A percentile compares a stretch with the other conserved stretches of the same genome.
phyloP scores from a whole-genome alignment of 2,329 filamentous ascomycete species.

The Arthrobotrys entomopaga region DNA sequence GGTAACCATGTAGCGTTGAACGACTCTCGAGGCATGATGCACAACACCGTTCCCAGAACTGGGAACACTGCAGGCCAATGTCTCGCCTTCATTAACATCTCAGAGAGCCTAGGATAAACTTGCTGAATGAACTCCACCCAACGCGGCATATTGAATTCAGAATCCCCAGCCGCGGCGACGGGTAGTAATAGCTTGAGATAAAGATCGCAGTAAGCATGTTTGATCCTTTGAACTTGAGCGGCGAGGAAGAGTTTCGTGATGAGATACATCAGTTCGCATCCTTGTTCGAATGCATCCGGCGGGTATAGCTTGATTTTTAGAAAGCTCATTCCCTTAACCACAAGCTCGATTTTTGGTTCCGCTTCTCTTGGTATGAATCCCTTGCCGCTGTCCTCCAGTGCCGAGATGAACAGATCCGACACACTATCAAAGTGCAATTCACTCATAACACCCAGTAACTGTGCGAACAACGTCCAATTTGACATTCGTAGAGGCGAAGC shows the following conservation, averaged over 20 bases:
- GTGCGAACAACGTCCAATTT: constrained; percentile 94
- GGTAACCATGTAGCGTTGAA: constrained; percentile 89
- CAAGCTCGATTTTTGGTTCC: constrained; percentile 84
- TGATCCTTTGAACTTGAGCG: constrained; percentile 87
- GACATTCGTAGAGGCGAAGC: constrained; percentile 85
- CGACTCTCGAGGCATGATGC: constrained; percentile 83
- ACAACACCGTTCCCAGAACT: constrained; percentile 84
- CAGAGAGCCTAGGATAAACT: constrained; percentile 79
- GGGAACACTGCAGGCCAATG: constrained; percentile 93
- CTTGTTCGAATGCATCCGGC: constrained; percentile 80
- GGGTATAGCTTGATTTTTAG: constrained; percentile 78
- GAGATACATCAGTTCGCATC: constrained; percentile 86
- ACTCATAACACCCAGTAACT: constrained; percentile 95
- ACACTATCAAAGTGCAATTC: constrained; percentile 88
- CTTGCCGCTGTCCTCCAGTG: constrained; percentile 80
- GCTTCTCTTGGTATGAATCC: constrained; percentile 79
- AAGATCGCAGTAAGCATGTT: constrained; percentile 92
- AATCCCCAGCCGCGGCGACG: constrained; percentile 81
- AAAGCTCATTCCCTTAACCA: constrained; percentile 91
- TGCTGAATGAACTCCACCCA: constrained; percentile 87
- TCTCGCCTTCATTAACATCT: constrained; percentile 89
- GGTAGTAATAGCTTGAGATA: constrained; percentile 86
- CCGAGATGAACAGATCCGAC: constrained; percentile 77
- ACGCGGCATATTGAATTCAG: constrained; percentile 80
- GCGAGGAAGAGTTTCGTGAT: constrained; percentile 83